phyloP scores from a whole-genome alignment of 208 protist species.

The Acanthamoeba castellanii region DNA sequence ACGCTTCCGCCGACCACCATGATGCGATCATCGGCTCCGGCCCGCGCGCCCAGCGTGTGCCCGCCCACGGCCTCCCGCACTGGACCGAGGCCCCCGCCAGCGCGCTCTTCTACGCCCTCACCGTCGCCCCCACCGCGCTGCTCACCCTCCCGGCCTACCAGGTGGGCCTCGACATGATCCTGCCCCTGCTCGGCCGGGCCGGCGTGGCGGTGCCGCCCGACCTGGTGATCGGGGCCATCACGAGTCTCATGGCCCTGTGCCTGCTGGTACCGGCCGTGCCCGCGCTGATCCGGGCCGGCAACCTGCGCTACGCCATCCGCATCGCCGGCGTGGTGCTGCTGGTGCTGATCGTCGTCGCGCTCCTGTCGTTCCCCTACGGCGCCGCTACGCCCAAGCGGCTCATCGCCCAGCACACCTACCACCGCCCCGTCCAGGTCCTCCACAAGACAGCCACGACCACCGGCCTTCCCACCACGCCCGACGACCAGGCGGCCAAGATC shows the following conservation, averaged over 20 bases:
- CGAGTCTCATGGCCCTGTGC: neutral
- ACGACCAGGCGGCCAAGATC: neutral
- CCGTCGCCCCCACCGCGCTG: neutral
- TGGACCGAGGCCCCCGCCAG: neutral
- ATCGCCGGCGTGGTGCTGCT: neutral
- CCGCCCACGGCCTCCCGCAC: neutral
- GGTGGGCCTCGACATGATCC: constrained; percentile 47
- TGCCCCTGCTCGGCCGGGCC: constrained; percentile 25
- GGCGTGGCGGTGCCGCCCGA: constrained; percentile 43
- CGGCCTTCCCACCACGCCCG: neutral
- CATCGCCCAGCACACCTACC: constrained; percentile 60
- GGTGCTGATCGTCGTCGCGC: neutral
- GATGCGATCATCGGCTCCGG: neutral
- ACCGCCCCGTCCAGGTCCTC: neutral
- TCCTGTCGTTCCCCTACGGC: constrained; percentile 47
- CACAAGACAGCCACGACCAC: neutral
- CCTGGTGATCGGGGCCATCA: constrained; percentile 46
- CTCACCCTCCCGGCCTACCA: neutral
- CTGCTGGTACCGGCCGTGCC: neutral
- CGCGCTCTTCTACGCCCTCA: neutral
- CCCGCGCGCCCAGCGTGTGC: neutral
- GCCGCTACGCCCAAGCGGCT: constrained; percentile 49
- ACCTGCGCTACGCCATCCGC: neutral
- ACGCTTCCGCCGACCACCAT: neutral
- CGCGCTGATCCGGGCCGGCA: neutral